Evolutionary conservation across 768 basidiomycete genomes (phyloP).

Genomic region (Lentinus brumalis): DNA sequence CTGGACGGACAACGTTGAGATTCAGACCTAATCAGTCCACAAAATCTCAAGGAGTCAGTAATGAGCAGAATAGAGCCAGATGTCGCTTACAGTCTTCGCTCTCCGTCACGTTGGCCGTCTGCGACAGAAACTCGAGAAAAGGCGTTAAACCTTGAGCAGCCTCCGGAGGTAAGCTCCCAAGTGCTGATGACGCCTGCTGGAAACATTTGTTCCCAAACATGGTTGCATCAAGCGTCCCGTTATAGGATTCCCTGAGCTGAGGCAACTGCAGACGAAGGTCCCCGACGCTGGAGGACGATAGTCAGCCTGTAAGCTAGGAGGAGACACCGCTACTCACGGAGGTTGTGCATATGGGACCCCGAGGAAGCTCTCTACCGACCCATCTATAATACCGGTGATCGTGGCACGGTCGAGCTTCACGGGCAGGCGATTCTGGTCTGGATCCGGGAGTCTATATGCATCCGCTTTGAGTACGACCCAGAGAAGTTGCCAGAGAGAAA

Average conservation of each 20-base stretch:
- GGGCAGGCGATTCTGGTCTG: too few relatives aligned
- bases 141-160: too few relatives aligned
- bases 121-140: too few relatives aligned
- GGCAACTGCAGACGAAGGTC: conserved; percentile 23
- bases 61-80: conserved; percentile 36
- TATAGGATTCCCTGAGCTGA: conserved; percentile 1
- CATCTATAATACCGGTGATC: too few relatives aligned
- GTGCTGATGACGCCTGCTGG: conserved; percentile 4
- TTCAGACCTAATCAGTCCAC: background rate
- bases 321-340: too few relatives aligned
- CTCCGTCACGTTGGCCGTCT: background rate
- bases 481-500: too few relatives aligned
- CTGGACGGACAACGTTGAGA: background rate
- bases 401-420: too few relatives aligned
- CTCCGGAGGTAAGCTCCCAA: background rate
- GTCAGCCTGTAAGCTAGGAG: too few relatives aligned
- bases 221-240: conserved; percentile 9
- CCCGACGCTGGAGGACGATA: background rate
- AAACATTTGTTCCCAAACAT: conserved; percentile 17
- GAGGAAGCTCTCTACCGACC: too few relatives aligned
- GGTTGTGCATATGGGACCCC: too few relatives aligned
- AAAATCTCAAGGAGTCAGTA: conserved; percentile 25
- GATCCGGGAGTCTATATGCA: too few relatives aligned
- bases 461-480: too few relatives aligned
- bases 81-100: conserved; percentile 8